A percentile compares a stretch with the other conserved stretches of the same genome.
These are phyloP conservation scores for Lolium multiflorum DNA, from an alignment of 176 grass and related monocot genomes.

Conservation along the genomic window DNA sequence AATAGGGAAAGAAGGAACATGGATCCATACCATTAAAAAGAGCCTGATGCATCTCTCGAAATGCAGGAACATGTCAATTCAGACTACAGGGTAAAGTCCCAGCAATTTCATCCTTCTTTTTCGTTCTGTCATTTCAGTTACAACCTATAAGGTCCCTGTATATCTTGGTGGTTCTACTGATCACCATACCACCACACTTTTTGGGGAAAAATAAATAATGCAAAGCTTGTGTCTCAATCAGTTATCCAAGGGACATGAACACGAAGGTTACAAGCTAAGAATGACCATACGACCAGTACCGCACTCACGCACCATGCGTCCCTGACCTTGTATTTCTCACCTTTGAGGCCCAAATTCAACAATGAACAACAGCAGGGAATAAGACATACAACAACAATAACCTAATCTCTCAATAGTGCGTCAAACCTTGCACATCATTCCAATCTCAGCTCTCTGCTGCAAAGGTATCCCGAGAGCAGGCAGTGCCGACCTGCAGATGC, in stretches of 20 bases:
- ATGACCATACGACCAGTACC: background rate
- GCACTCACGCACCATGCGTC: background rate
- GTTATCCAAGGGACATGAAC: no score
- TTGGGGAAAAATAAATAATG: no score
- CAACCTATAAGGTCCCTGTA: background rate
- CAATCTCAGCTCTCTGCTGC: conserved; percentile 78
- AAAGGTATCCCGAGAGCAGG: conserved; percentile 59
- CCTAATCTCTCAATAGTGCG: background rate
- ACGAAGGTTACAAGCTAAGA: background rate
- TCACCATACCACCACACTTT: background rate
- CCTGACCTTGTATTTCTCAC: background rate
- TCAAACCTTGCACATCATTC: conserved; percentile 75
- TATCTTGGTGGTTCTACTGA: background rate
- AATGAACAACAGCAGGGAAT: no score
- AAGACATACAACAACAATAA: background rate
- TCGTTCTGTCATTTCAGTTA: background rate
- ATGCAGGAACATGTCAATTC: background rate
- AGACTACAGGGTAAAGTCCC: background rate
- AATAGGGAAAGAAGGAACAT: background rate
- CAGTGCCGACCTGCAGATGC: conserved; percentile 68
- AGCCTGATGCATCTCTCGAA: background rate
- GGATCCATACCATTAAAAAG: conserved; percentile 18
- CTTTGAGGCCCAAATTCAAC: background rate
- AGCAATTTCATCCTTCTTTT: background rate
- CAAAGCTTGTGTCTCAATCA: no score